These are phyloP conservation scores for Phoma sp. DNA, from an alignment of 2,329 filamentous ascomycete species.

Conservation along the genomic window DNA sequence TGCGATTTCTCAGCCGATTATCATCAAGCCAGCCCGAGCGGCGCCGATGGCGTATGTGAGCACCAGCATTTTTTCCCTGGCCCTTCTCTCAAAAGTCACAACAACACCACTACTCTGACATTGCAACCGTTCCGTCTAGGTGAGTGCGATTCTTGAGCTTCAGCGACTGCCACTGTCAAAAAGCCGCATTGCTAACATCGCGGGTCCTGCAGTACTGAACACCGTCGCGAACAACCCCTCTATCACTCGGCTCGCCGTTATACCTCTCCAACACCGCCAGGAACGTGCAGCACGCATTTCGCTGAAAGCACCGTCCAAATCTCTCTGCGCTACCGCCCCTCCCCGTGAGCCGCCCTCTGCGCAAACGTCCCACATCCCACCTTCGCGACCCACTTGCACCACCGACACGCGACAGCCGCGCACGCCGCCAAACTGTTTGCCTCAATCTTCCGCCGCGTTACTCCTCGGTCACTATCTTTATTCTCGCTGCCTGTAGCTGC, in stretches of 20 bases:
- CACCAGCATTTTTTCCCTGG: constrained; percentile 19
- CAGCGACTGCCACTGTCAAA: background rate
- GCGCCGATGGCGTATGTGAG: constrained; percentile 32
- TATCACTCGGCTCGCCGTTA: constrained; percentile 13
- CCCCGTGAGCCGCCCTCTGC: constrained; percentile 21
- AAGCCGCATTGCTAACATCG: constrained; percentile 1
- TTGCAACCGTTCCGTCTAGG: constrained; percentile 9
- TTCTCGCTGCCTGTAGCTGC: constrained; percentile 75
- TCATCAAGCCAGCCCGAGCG: constrained; percentile 30
- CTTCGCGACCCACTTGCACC: constrained; percentile 23
- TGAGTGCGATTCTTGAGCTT: background rate
- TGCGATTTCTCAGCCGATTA: constrained; percentile 25
- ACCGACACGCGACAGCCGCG: constrained; percentile 34
- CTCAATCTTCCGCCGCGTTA: constrained; percentile 74
- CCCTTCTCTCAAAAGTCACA: constrained; percentile 12
- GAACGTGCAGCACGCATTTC: constrained; percentile 7
- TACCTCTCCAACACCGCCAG: constrained; percentile 25
- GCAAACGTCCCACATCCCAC: constrained; percentile 22
- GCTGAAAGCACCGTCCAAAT: background rate
- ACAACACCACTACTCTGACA: constrained; percentile 20
- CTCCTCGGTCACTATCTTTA: constrained; percentile 73
- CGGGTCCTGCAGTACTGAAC: constrained; percentile 7
- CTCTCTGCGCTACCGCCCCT: constrained; percentile 13
- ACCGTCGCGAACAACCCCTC: constrained; percentile 12
- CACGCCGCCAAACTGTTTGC: constrained; percentile 88